Base-by-base conservation (phyloP, 2,329 filamentous ascomycete genomes). In the Penicillium freii region DNA sequence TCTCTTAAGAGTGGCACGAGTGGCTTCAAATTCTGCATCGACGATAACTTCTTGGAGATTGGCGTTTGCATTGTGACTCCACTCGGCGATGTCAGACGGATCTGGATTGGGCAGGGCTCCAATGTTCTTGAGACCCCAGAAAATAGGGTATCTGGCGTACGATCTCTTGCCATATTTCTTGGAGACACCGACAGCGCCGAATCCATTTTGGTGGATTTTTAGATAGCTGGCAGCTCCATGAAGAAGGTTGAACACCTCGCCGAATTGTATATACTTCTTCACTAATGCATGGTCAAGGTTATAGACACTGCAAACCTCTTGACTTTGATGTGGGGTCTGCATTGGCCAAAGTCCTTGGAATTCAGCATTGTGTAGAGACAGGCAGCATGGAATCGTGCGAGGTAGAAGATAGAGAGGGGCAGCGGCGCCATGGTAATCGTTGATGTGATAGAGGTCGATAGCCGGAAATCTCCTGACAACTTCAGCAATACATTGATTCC, bases 301-400 rank as follows among this genome's bases (percentile, higher is more conserved):
- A 75, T 86, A 88, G 39, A 88, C 84, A 3, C 78, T 77, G 70
- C 85, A 87, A 13, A 88, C 83, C 70, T 88, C 86, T 45, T 82
- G 80, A 52, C 79, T 78, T 65, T 88, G 86, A 48, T 82, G 79
- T 6, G 80, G 76, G 9, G 81, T 85, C 8, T 86, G 78, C 81
- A 88, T 86, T 0, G 85, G 84, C 86, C 86, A 88, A 23, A 88
- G 77, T 58, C 86, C 86, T 68, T 88, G 86, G 69, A 88, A 88
- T 61, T 88, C 86, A 50, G 86, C 86, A 62, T 88, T 88, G 72
- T 88, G 86, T 17, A 88, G 81, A 2, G 85, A 87, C 6, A 88
- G 72, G 64, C 83, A 86, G 61, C 80, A 80, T 8, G 85, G 85
- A 42, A 88, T 80, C 0, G 83, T 85, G 60, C 82, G 73, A 1